A percentile compares a stretch with the other conserved stretches of the same genome.
Evolutionary conservation across 2,329 filamentous ascomycete species (phyloP).

Genomic region (Macrophomina phaseolina): DNA sequence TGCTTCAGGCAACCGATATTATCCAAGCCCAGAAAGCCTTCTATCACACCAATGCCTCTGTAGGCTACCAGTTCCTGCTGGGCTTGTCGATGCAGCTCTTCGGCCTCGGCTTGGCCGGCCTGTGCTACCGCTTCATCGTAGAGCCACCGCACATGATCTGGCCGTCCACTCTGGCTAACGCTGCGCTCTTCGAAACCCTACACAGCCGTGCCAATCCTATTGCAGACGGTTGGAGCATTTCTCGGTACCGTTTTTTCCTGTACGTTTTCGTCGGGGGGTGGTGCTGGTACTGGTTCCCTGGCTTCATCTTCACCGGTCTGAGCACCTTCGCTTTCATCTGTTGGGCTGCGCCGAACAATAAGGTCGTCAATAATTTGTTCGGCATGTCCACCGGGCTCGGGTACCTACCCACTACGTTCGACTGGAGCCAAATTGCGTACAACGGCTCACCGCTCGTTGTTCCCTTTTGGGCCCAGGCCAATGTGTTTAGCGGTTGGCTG

Average conservation of each 20-base stretch:
- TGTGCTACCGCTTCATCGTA: slow-evolving; percentile 34
- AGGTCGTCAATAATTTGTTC: slow-evolving; percentile 39
- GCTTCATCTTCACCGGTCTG: slow-evolving; percentile 33
- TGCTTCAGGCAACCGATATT: slow-evolving; percentile 36
- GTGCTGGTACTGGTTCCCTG: slow-evolving; percentile 38
- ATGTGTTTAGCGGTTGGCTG: slow-evolving; percentile 53
- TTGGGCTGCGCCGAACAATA: slow-evolving; percentile 37
- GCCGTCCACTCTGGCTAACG: slow-evolving; percentile 35
- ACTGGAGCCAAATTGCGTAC: slow-evolving; percentile 35
- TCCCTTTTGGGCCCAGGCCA: slow-evolving; percentile 46
- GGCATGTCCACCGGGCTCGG: slow-evolving; percentile 35
- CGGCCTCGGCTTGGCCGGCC: slow-evolving; percentile 36
- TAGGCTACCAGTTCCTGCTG: slow-evolving; percentile 69
- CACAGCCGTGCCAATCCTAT: slow-evolving; percentile 37
- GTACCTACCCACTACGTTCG: slow-evolving; percentile 36
- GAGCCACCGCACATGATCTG: slow-evolving; percentile 38
- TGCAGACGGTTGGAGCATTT: slow-evolving; percentile 42
- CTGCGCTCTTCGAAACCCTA: slow-evolving; percentile 36
- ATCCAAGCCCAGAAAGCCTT: slow-evolving; percentile 55
- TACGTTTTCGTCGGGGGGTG: slow-evolving; percentile 34
- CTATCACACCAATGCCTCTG: slow-evolving; percentile 72
- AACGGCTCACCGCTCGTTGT: slow-evolving; percentile 34
- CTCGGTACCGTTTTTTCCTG: slow-evolving; percentile 35
- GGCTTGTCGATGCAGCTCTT: slow-evolving; percentile 72
- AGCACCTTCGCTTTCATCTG: slow-evolving; percentile 37